Evolutionary conservation across 805 yeast genomes (phyloP).

Genomic region (Lipomyces mesembrius): DNA sequence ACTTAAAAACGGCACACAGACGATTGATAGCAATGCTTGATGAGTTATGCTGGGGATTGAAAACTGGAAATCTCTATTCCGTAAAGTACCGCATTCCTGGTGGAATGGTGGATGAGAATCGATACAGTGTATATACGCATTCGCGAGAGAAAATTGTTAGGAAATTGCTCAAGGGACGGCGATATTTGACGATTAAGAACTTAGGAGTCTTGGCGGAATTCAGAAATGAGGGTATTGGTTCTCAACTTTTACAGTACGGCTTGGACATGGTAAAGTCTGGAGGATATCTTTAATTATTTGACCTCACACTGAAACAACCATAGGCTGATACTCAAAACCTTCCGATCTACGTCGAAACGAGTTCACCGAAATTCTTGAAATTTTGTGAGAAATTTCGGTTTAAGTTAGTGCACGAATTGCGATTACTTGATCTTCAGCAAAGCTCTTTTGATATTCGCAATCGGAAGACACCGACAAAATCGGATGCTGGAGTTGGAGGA

Average conservation of each 20-base stretch:
- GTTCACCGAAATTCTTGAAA: constrained; percentile 9
- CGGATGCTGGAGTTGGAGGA: not conserved
- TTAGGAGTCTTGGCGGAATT: not conserved
- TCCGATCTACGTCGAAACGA: constrained; percentile 27
- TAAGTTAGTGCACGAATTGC: constrained; percentile 29
- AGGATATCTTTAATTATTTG: not conserved
- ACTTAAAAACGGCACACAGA: constrained; percentile 12
- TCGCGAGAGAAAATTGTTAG: constrained; percentile 12
- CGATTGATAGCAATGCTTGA: constrained; percentile 12
- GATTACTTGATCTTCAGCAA: constrained; percentile 10
- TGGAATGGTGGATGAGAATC: constrained; percentile 21
- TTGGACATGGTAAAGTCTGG: constrained; percentile 23
- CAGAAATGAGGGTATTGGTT: constrained; percentile 12
- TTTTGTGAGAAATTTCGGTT: constrained; percentile 25
- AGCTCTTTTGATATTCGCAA: not conserved
- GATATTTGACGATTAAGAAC: constrained; percentile 6
- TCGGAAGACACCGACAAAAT: not conserved
- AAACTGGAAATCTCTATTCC: constrained; percentile 1
- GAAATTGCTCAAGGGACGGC: constrained; percentile 11
- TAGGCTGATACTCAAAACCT: constrained; percentile 33
- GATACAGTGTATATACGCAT: constrained; percentile 10
- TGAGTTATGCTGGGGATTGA: constrained; percentile 1
- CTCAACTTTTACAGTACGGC: constrained; percentile 27
- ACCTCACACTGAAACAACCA: not conserved
- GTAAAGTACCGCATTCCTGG: constrained; percentile 14